Evolutionary conservation across 2,329 filamentous ascomycete species (phyloP).

Genomic region (Cladorrhinum sp.): DNA sequence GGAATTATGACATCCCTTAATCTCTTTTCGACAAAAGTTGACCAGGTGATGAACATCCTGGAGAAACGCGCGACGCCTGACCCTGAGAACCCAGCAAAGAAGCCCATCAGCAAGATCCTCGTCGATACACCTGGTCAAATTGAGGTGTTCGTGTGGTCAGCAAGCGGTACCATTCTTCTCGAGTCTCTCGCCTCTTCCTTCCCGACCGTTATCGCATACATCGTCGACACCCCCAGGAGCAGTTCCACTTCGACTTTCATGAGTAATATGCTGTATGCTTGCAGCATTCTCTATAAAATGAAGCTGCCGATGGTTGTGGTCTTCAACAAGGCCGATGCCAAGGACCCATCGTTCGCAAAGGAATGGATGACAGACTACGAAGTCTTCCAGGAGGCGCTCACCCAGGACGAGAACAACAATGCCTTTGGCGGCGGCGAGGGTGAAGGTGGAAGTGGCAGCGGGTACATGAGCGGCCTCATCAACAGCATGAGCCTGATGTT

Average conservation of each 20-base stretch:
- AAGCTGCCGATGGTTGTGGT: slow-evolving; percentile 98
- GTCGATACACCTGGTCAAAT: slow-evolving; percentile 97
- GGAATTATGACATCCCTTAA: slow-evolving; percentile 95
- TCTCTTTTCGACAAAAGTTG: slow-evolving; percentile 95
- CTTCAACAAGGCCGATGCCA: slow-evolving; percentile 98
- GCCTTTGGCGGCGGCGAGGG: slow-evolving; percentile 72
- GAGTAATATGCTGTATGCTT: slow-evolving; percentile 99
- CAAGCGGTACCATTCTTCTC: slow-evolving; percentile 88
- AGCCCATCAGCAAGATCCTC: slow-evolving; percentile 75
- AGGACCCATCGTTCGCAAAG: slow-evolving; percentile 85
- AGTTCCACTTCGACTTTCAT: slow-evolving; percentile 95
- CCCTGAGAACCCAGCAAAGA: slow-evolving; percentile 55
- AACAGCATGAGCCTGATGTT: slow-evolving; percentile 98
- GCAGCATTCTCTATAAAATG: slow-evolving; percentile 97
- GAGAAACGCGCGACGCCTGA: slow-evolving; percentile 79
- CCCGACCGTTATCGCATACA: slow-evolving; percentile 93
- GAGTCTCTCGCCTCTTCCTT: slow-evolving; percentile 91
- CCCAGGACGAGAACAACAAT: slow-evolving; percentile 73
- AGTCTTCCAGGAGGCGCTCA: slow-evolving; percentile 83
- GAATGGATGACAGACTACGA: slow-evolving; percentile 99
- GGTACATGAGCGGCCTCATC: slow-evolving; percentile 92
- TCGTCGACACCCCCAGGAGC: slow-evolving; percentile 94
- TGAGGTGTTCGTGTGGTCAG: slow-evolving; percentile 98
- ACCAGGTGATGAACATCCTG: slow-evolving; percentile 83
- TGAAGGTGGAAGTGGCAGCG: slow-evolving; percentile 65